These are phyloP conservation scores for Neocucurbitaria cava DNA, from an alignment of 2,329 filamentous ascomycete species.

Conservation along the genomic window DNA sequence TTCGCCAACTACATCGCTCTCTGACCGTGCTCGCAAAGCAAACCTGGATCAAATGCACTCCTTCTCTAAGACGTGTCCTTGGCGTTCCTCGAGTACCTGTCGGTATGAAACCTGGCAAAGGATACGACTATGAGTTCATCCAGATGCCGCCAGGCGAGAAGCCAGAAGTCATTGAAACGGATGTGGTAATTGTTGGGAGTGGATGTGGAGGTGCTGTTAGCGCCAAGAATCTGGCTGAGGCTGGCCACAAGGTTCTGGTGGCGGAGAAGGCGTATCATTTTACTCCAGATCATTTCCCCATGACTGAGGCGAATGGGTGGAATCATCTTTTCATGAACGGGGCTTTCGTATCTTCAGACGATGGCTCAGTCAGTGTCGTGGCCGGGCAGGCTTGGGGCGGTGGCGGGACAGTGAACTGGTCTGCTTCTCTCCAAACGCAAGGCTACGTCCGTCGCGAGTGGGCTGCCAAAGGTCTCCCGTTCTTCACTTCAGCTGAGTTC, in stretches of 20 bases:
- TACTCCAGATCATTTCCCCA: constrained; percentile 73
- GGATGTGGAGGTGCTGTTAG: constrained; percentile 84
- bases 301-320: constrained; percentile 68
- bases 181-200: constrained; percentile 85
- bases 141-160: constrained; percentile 63
- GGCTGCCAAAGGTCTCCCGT: constrained; percentile 71
- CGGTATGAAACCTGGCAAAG: constrained; percentile 60
- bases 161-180: constrained; percentile 72
- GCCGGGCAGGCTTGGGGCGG: constrained; percentile 82
- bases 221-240: constrained; percentile 81
- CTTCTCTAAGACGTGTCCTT: constrained; percentile 61
- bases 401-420: constrained; percentile 90
- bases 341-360: constrained; percentile 63
- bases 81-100: constrained; percentile 66
- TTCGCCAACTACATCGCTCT: constrained; percentile 64
- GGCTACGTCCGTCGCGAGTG: constrained; percentile 81
- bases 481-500: constrained; percentile 77
- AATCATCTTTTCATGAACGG: constrained; percentile 74
- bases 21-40: constrained; percentile 63
- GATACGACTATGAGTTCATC: constrained; percentile 67
- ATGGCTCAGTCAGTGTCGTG: constrained; percentile 62
- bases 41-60: constrained; percentile 63
- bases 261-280: constrained; percentile 85
- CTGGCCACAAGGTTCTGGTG: constrained; percentile 77
- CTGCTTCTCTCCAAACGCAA: constrained; percentile 71